Evolutionary conservation across 129 eudicot genomes (phyloP), one percentile per base, ranked within the genome.

Genomic region (Pittosporum tobira): DNA sequence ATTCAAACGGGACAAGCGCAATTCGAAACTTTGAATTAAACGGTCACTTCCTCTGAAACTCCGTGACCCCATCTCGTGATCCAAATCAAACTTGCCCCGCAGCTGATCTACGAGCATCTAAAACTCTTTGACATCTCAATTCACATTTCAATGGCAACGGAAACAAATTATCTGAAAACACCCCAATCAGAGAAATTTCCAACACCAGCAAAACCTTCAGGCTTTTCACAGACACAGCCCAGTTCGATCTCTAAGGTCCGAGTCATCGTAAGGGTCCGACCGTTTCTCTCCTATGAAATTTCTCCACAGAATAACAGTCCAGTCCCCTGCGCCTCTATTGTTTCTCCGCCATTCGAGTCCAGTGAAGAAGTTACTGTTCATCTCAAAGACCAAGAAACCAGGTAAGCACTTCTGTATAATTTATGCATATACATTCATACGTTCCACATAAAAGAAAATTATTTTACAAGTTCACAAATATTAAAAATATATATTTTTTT

Each of bases 361-460:
- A 68, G 48, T 0, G 29, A 51, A 26, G 93, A 87, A 63, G 94
- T 93, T 48, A 74, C 88, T 14, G 86, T 93, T 29, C 69, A 63
- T 48, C 88, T 93, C 78, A 87, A 81, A 77, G 99, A 93, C 71
- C 91, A 65, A 11, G 73, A 70, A 44, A 76, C 96, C 11, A 81
- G 84, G 99, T 87, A 40, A 42, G 38, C 1, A 21, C 30, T 13
- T 22, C 21, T 23, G 13, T 23, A 13, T 3, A 23, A 22, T 16
- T 34, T 37, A 21, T 49, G 40, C 0, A 44, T 0, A n/a, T n/a
- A n/a, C n/a, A n/a, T n/a, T n/a, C n/a, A n/a, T n/a, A n/a, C n/a
- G n/a, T n/a, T n/a, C n/a, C n/a, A n/a, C n/a, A n/a, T n/a, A n/a
- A n/a, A n/a, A n/a, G n/a, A n/a, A n/a, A n/a, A n/a, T n/a, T n/a